Evolutionary conservation across 1,284 basidiomycete genomes (phyloP).

Genomic region (Veloboletus limbatus): DNA sequence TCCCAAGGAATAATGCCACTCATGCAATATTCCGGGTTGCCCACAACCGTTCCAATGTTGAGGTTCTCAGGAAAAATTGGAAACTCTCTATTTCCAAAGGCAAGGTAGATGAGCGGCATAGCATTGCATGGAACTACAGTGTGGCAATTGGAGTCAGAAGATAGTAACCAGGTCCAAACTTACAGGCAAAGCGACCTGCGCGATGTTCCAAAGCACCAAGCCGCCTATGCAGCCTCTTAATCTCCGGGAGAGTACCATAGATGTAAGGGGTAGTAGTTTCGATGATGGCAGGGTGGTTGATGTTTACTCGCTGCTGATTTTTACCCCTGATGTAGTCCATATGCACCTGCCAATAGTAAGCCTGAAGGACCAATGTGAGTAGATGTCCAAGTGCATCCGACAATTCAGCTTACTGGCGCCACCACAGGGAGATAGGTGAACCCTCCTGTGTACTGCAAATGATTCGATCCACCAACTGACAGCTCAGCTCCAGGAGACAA

Average conservation of each 20-base stretch:
- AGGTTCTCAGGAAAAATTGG: conserved; percentile 35
- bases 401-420: conserved; percentile 18
- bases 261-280: no score
- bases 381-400: background rate
- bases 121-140: conserved; percentile 39
- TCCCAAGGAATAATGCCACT: conserved; percentile 14
- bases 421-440: conserved; percentile 30
- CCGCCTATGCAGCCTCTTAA: background rate
- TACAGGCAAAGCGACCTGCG: conserved; percentile 9
- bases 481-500: conserved; percentile 30
- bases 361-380: conserved; percentile 10
- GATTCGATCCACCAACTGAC: conserved; percentile 37
- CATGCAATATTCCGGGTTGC: conserved; percentile 34
- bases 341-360: conserved; percentile 31
- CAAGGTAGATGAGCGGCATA: conserved; percentile 36
- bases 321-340: conserved; percentile 21
- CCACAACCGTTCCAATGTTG: conserved; percentile 33
- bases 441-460: conserved; percentile 12
- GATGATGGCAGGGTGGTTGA: no score
- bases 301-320: no score
- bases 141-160: conserved; percentile 26
- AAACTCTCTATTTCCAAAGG: conserved; percentile 40
- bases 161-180: background rate
- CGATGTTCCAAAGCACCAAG: conserved; percentile 7
- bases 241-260: no score